Base-by-base conservation (phyloP, 75 land plant species). In the Azolla pinnata region DNA sequence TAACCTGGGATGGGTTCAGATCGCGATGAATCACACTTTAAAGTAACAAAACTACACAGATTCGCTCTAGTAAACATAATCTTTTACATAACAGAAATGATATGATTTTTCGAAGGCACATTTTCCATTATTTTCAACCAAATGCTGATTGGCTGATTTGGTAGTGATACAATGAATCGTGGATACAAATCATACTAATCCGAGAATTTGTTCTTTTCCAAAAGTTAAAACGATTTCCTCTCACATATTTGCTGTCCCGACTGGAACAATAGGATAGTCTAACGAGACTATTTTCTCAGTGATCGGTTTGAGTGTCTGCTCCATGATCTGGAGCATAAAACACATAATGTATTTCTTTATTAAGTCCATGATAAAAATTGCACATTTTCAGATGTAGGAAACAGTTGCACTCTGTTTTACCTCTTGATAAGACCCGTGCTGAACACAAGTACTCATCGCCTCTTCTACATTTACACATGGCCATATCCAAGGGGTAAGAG, bases 261-360 rank as follows among this genome's bases (percentile, higher is more conserved):
- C 77, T 40, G 86, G 86, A 67, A 82, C 81, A 34, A 88, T 66
- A 42, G 54, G 29, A 57, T 67, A 80, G 68, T 85, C 69, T 38
- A 83, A 52, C 7, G 68, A 23, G 16, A 85, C 61, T 12, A 73
- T 33, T 55, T 71, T 81, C 54, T 54, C 46, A 34, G 64, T 51
- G 44, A 85, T 70, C n/a, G 79, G 78, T 31, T 75, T 57, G 20
- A 88, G 66, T 35, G 85, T 85, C 31, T 69, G 67, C 7, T 55
- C 68, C 79, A 82, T 77, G 29, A 82, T 64, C 88, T 88, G 85
- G 48, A 29, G 12, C 1, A 29, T 59, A 61, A 45, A 57, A 0
- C 14, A 51, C 28, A 33, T 3, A 29, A 44, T 20, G 27, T 16
- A 14, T 5, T 2, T 2, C 4, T 63, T 7, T 25, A 33, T 16